Conservation (phyloP, 148 eudicot genomes). For the Rhododendron simsii region DNA sequence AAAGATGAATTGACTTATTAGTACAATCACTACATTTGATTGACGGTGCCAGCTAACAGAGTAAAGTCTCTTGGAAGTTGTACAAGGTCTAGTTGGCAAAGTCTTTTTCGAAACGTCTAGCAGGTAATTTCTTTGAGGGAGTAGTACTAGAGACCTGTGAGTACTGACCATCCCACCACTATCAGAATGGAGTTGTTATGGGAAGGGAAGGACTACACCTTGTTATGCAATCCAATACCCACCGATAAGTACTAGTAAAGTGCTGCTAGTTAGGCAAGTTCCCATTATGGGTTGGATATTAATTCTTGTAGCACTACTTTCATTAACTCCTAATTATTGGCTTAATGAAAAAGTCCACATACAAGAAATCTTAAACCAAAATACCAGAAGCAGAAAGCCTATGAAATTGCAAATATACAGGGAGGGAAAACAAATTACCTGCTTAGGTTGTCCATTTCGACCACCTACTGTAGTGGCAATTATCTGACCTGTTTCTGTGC, state of each 20-base stretch:
- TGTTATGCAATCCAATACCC: neutral
- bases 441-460: slow-evolving; percentile 66
- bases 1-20: neutral
- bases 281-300: neutral
- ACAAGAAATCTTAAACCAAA: neutral
- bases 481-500: slow-evolving; percentile 85
- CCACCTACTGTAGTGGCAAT: slow-evolving; percentile 69
- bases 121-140: neutral
- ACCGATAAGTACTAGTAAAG: neutral
- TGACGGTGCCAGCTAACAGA: neutral
- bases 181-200: neutral
- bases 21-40: neutral
- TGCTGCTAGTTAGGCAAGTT: neutral
- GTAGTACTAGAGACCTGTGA: neutral
- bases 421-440: slow-evolving; percentile 40
- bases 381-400: neutral
- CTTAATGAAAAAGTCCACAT: neutral
- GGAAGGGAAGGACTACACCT: neutral
- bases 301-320: neutral
- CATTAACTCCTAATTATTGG: neutral
- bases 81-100: neutral
- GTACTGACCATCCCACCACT: neutral
- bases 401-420: neutral
- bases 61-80: neutral
- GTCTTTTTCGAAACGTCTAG: neutral